Evolutionary conservation across 2,329 filamentous ascomycete genomes (phyloP).

Genomic region (Xylariaceae sp.): DNA sequence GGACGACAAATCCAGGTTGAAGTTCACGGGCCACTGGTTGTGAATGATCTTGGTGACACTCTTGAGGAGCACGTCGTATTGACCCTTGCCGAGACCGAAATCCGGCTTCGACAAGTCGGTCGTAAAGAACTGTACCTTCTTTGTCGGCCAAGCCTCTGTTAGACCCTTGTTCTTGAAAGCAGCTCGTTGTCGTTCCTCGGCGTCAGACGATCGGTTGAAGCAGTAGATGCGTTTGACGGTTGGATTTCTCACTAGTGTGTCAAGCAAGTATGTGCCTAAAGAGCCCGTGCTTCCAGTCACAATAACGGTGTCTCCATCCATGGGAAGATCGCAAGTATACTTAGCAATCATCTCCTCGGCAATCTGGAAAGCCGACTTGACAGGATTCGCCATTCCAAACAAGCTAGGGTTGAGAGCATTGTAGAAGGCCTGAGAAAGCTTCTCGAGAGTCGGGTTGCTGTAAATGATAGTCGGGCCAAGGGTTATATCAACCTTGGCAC

Average conservation of each 20-base stretch:
- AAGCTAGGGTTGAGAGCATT: slow-evolving; percentile 22
- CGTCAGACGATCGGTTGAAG: slow-evolving; percentile 44
- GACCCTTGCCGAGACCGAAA: slow-evolving; percentile 42
- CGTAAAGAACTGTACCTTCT: slow-evolving; percentile 44
- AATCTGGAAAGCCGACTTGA: slow-evolving; percentile 19
- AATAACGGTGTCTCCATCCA: slow-evolving; percentile 35
- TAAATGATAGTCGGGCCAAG: slow-evolving; percentile 37
- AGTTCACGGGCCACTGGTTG: slow-evolving; percentile 52
- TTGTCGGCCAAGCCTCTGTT: slow-evolving; percentile 27
- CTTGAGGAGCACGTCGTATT: slow-evolving; percentile 35
- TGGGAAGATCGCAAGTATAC: slow-evolving; percentile 25
- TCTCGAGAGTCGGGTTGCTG: slow-evolving; percentile 32
- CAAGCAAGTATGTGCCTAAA: slow-evolving; percentile 42
- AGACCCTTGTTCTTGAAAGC: slow-evolving; percentile 37
- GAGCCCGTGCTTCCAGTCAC: slow-evolving; percentile 46
- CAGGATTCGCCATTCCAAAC: slow-evolving; percentile 11
- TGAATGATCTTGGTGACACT: slow-evolving; percentile 43
- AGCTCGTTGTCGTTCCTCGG: slow-evolving; percentile 35
- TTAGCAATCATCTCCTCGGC: slow-evolving; percentile 23
- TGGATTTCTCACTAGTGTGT: slow-evolving; percentile 31
- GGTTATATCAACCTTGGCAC: slow-evolving; percentile 23
- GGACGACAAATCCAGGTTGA: slow-evolving; percentile 42
- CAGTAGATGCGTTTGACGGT: slow-evolving; percentile 40
- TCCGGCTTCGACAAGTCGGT: slow-evolving; percentile 42
- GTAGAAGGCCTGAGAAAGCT: slow-evolving; percentile 32